Base-by-base conservation (phyloP, 345 rosid genomes). In the Psidium friedrichsthalianum region DNA sequence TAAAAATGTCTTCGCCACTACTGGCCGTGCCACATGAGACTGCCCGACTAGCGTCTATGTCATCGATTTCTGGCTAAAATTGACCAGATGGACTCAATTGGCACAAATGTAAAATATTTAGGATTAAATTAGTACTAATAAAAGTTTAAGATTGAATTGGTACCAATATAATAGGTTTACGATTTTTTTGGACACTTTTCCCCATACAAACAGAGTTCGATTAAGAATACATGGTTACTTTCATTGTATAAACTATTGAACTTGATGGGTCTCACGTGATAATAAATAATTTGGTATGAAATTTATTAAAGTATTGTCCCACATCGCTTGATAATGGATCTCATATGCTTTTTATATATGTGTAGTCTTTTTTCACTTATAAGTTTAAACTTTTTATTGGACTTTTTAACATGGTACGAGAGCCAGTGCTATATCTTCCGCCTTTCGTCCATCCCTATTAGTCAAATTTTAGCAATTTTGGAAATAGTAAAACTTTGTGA, bases 281-380 rank as follows among this genome's bases (percentile, higher is more conserved):
- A 69, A 4, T 69, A 6, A 69, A 16, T 29, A 64, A 64, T 29
- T 15, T 69, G 32, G 21, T 0, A 8, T 29, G 24, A 69, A 69
- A 61, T 7, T 16, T 32, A 36, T 69, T 32, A 3, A 69, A 18
- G 8, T 69, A 16, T 64, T 16, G 5, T 29, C 1, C 1, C 4
- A 64, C 2, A 64, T 32, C 6, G 1, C 42, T 64, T 64, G 24
- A 64, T 12, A 32, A 64, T 0, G 1, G 1, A 5, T 32, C 3
- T 32, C 0, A 64, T 32, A 8, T 16, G 5, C 21, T 29, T 16
- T 64, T 3, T 64, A 1, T 64, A 64, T 64, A 16, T 8, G 15
- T 16, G 13, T 16, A 2, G 21, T 16, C 6, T 64, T 1, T 1
- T 6, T 69, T 6, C 21, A 69, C 6, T 0, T 32, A 8, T 32